A percentile compares a stretch with the other conserved stretches of the same genome.
Evolutionary conservation across 805 yeast genomes (phyloP).

Genomic region (Zygosaccharomyces bisporus): DNA sequence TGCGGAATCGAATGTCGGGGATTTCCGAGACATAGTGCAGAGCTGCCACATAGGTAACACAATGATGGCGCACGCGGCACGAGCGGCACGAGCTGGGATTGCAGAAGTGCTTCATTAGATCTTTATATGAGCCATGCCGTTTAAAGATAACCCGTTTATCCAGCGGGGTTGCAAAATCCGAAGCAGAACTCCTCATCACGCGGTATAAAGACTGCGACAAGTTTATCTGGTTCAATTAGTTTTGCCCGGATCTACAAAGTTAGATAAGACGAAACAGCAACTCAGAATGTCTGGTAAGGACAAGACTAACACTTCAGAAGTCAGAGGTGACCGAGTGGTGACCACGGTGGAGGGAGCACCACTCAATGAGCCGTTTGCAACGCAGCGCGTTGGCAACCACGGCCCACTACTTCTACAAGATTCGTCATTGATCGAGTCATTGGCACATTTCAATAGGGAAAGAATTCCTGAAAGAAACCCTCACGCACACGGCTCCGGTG

Average conservation of each 20-base stretch:
- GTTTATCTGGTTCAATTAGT: not conserved
- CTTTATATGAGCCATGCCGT: not conserved
- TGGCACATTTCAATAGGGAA: conserved; percentile 87
- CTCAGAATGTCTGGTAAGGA: conserved; percentile 15
- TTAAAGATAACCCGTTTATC: not conserved
- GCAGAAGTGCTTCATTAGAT: not conserved
- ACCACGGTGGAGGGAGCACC: conserved; percentile 77
- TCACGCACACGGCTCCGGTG: conserved; percentile 93
- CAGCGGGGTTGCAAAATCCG: not conserved
- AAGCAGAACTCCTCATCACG: not conserved
- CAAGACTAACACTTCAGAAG: conserved; percentile 30
- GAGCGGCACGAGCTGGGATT: not conserved
- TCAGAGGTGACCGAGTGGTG: conserved; percentile 46
- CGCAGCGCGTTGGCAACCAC: conserved; percentile 68
- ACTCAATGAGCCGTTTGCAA: conserved; percentile 69
- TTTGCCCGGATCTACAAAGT: not conserved
- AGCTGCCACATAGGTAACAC: too few species aligned
- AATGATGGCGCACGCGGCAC: not conserved
- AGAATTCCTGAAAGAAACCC: conserved; percentile 91
- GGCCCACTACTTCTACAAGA: conserved; percentile 84
- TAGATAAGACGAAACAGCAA: not conserved
- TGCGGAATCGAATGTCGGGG: too few species aligned
- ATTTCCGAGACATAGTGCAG: not conserved
- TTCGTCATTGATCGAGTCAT: conserved; percentile 70
- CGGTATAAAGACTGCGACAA: not conserved